Evolutionary conservation across 805 yeast species (phyloP).

Genomic region (Candida sonorensis): DNA sequence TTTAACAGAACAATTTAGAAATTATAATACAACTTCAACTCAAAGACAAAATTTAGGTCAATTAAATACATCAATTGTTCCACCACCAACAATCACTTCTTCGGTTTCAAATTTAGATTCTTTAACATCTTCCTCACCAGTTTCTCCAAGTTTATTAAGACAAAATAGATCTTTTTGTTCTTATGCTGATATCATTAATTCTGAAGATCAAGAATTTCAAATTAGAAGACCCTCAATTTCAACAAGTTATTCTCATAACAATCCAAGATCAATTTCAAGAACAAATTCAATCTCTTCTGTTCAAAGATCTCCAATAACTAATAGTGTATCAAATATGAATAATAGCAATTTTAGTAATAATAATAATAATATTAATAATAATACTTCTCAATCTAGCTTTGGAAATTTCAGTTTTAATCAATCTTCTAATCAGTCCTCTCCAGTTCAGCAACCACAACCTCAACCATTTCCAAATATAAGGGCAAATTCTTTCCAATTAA

Average conservation of each 20-base stretch:
- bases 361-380: too few relatives aligned
- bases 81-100: too few relatives aligned
- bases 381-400: too few relatives aligned
- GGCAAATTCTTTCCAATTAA: background rate
- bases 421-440: conserved; percentile 4
- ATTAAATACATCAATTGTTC: too few relatives aligned
- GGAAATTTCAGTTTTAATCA: conserved; percentile 9
- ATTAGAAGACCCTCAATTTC: conserved; percentile 56
- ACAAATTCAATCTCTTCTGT: conserved; percentile 12
- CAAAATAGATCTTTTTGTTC: conserved; percentile 48
- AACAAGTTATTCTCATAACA: conserved; percentile 25
- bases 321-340: too few relatives aligned
- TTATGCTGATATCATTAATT: conserved; percentile 71
- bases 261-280: conserved; percentile 23
- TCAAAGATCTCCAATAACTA: conserved; percentile 16
- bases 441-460: conserved; percentile 1
- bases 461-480: background rate
- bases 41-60: too few relatives aligned
- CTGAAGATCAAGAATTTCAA: conserved; percentile 45
- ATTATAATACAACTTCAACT: conserved; percentile 8
- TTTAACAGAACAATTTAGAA: conserved; percentile 22
- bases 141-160: conserved; percentile 25
- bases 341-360: too few relatives aligned
- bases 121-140: conserved; percentile 26
- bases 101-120: too few relatives aligned